Evolutionary conservation across 2,329 filamentous ascomycete species (phyloP), one percentile per base, ranked within the genome.

Genomic region (Thielaviopsis musarum): DNA sequence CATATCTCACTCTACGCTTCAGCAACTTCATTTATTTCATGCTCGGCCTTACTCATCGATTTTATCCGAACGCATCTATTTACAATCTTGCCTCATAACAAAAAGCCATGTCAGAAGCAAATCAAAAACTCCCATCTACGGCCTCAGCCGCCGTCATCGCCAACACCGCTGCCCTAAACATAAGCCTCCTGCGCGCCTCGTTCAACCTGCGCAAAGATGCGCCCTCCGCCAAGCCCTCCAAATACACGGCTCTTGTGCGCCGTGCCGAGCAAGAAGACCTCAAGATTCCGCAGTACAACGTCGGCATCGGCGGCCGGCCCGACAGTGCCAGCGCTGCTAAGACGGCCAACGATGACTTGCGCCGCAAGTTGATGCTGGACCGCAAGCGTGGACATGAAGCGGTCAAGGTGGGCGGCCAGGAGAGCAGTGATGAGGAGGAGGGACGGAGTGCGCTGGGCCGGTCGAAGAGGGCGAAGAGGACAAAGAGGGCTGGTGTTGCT

Each of bases 381-480:
- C 52, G 60, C 13, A 53, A 57, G 19, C 22, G 57, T 34, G 49
- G 56, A 4, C n/a, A 30, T 6, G 58, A 49, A 5, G 59, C 38
- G 2, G 56, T 48, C 28, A 34, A 48, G 51, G 19, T 54, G 15
- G 53, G 9, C 1, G 45, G 57, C 22, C 22, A 52, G 13, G 60
- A 62, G 54, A 62, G 60, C 22, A 54, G 52, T 24, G 60, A 62
- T 52, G 60, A 62, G 17, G 60, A 62, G 10, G 60, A 57, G 30
- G 60, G 60, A 15, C 57, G 60, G 7, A 57, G 57, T 52, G 60
- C 49, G 10, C 17, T 62, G 26, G 60, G 60, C 5, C 53, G 57
- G 54, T 52, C 54, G 17, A 62, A 62, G 51, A 62, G 54, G 24
- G 57, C 38, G 19, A 59, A 34, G 38, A 54, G 54, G 19, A 12